Evolutionary conservation across 345 rosid species (phyloP).

Genomic region (Combretum micranthum): DNA sequence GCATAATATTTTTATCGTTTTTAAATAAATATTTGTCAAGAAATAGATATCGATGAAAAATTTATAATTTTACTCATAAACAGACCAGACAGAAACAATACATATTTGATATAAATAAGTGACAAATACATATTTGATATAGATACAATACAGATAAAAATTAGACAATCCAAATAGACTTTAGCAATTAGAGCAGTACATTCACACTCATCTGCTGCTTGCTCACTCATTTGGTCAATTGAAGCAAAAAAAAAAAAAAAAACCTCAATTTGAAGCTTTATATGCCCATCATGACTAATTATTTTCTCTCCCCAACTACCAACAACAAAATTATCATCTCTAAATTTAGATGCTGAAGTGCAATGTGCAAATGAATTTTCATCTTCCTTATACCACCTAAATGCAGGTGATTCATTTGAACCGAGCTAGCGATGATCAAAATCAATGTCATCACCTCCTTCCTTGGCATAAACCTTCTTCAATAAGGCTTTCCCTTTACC

Average conservation of each 20-base stretch:
- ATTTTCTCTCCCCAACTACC: slow-evolving; percentile 87
- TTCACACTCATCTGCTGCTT: slow-evolving; percentile 87
- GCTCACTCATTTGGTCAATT: slow-evolving; percentile 86
- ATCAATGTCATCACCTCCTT: slow-evolving; percentile 98
- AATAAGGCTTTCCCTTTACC: slow-evolving; percentile 90
- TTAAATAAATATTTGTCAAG: too few relatives aligned
- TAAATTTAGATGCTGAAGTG: slow-evolving; percentile 72
- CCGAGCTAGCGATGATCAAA: slow-evolving; percentile 84
- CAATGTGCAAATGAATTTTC: slow-evolving; percentile 47
- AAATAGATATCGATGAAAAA: too few relatives aligned
- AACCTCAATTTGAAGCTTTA: slow-evolving; percentile 65
- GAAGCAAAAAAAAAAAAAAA: slow-evolving; percentile 95
- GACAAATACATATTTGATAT: too few relatives aligned
- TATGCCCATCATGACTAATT: slow-evolving; percentile 71
- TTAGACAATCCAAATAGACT: too few relatives aligned
- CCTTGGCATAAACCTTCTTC: slow-evolving; percentile 79
- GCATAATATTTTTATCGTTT: too few relatives aligned
- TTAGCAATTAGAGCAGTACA: slow-evolving; percentile 87
- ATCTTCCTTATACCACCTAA: slow-evolving; percentile 58
- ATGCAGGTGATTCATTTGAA: slow-evolving; percentile 57
- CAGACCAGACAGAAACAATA: too few relatives aligned
- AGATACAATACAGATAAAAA: too few relatives aligned
- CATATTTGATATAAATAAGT: too few relatives aligned
- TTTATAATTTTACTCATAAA: too few relatives aligned
- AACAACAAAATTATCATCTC: slow-evolving; percentile 79